These are phyloP conservation scores for Pseudoneurospora amorphoporcata DNA, from an alignment of 495 filamentous ascomycete genomes.

Conservation along the genomic window DNA sequence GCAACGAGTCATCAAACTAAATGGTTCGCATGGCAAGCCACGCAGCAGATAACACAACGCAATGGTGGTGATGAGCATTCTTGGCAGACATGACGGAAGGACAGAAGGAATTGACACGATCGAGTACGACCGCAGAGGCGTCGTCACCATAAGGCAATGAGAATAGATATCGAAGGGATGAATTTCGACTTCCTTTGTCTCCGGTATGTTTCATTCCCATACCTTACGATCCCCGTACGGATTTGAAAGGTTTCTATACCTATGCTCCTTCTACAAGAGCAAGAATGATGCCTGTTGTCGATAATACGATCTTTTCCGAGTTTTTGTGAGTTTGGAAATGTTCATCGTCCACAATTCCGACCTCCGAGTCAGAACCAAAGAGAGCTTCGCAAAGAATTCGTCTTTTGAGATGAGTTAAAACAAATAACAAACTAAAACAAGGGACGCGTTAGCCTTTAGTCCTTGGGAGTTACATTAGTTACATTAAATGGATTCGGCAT, in stretches of 20 bases:
- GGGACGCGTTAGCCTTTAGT: background rate
- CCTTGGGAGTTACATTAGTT: background rate
- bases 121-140: background rate
- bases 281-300: background rate
- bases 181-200: background rate
- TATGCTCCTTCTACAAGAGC: background rate
- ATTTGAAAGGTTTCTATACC: background rate
- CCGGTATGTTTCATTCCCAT: background rate
- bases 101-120: background rate
- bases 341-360: background rate
- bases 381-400: background rate
- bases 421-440: background rate
- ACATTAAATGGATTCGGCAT: background rate
- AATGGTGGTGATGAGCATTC: background rate
- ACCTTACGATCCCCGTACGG: background rate
- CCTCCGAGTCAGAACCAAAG: background rate
- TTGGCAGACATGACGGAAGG: background rate
- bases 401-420: background rate
- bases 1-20: background rate
- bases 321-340: background rate
- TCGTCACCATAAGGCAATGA: background rate
- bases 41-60: background rate
- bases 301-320: background rate
- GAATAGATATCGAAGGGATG: background rate
- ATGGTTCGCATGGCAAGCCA: background rate